Evolutionary conservation across 2,329 filamentous ascomycete genomes (phyloP).

Genomic region (Hymenoscyphus infarciens): DNA sequence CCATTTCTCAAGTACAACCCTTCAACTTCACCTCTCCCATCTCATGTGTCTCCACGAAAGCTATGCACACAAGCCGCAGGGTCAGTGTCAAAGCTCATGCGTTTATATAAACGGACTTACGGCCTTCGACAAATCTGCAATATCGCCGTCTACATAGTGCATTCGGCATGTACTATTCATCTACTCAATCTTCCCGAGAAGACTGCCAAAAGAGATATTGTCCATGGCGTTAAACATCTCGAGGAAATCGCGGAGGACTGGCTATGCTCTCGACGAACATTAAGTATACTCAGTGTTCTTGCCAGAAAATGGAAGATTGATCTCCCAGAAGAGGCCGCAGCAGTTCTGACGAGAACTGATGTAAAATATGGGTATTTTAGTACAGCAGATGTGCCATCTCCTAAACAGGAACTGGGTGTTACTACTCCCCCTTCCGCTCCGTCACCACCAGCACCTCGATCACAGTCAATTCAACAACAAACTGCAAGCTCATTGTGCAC

Average conservation of each 20-base stretch:
- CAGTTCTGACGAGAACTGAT: slow-evolving; percentile 74
- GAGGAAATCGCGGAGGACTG: slow-evolving; percentile 96
- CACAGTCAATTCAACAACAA: slow-evolving; percentile 15
- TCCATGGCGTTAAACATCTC: slow-evolving; percentile 84
- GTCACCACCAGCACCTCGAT: slow-evolving; percentile 23
- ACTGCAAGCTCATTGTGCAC: slow-evolving; percentile 14
- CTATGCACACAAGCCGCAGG: slow-evolving; percentile 87
- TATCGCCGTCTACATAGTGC: slow-evolving; percentile 91
- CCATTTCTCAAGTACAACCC: slow-evolving; percentile 91
- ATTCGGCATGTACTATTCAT: slow-evolving; percentile 93
- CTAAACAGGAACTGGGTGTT: slow-evolving; percentile 33
- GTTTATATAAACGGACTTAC: slow-evolving; percentile 89
- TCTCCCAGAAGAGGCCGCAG: slow-evolving; percentile 76
- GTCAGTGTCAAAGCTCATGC: slow-evolving; percentile 88
- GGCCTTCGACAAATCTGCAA: slow-evolving; percentile 93
- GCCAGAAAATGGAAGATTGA: slow-evolving; percentile 87
- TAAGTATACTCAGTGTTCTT: slow-evolving; percentile 80
- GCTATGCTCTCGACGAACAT: slow-evolving; percentile 81
- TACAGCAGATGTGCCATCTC: slow-evolving; percentile 35
- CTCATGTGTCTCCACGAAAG: slow-evolving; percentile 84
- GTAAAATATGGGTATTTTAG: slow-evolving; percentile 72
- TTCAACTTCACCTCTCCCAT: slow-evolving; percentile 73
- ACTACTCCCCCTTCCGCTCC: slow-evolving; percentile 23
- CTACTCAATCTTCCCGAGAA: slow-evolving; percentile 90
- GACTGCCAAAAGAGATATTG: slow-evolving; percentile 82